Evolutionary conservation across 2,329 filamentous ascomycete genomes (phyloP).

Genomic region (Paracorniculantispora psalliotae): DNA sequence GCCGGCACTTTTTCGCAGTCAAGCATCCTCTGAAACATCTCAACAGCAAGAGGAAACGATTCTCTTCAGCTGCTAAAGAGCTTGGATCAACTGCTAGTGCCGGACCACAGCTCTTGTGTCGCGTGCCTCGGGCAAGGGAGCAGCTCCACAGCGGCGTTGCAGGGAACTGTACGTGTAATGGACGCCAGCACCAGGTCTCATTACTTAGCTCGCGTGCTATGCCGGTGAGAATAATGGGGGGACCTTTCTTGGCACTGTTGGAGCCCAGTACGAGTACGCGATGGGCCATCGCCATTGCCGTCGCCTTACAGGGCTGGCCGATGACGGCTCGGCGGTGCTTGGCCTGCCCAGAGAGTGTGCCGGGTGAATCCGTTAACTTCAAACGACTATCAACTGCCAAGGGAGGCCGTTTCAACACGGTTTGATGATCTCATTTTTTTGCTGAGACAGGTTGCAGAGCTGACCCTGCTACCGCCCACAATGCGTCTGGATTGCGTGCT

Average conservation of each 20-base stretch:
- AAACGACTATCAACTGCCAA: not conserved
- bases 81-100: not conserved
- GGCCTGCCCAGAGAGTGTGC: too few species aligned
- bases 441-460: not conserved
- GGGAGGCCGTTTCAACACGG: not conserved
- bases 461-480: too few species aligned
- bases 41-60: not conserved
- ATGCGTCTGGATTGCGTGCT: too few species aligned
- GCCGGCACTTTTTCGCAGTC: not conserved
- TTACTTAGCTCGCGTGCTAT: not conserved
- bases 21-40: not conserved
- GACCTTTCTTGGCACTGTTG: not conserved
- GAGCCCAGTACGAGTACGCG: constrained; percentile 1
- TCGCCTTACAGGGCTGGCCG: not conserved
- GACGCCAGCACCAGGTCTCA: not conserved
- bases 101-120: too few species aligned
- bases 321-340: too few species aligned
- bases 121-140: not conserved
- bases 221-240: not conserved
- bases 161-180: not conserved
- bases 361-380: too few species aligned
- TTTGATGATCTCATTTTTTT: not conserved
- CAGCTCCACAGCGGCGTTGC: not conserved
- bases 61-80: not conserved
- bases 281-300: not conserved